Evolutionary conservation across 2,329 filamentous ascomycete genomes (phyloP).

Genomic region (Ophiostoma novo-ulmi): DNA sequence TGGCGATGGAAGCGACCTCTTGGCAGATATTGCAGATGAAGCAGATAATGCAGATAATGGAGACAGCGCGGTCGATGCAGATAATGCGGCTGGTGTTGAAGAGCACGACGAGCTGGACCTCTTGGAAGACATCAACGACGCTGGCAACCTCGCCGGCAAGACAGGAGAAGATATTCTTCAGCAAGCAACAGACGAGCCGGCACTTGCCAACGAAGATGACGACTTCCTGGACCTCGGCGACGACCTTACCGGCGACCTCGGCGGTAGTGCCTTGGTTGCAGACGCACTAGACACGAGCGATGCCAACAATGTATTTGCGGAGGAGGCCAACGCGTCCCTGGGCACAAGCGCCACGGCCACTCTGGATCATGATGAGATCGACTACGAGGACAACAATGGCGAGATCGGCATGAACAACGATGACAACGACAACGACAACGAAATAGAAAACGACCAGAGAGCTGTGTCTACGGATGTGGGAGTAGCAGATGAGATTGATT

Average conservation of each 20-base stretch:
- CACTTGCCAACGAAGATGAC: constrained; percentile 18
- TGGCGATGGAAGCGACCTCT: background rate
- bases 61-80: background rate
- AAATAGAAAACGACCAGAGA: background rate
- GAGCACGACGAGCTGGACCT: constrained; percentile 23
- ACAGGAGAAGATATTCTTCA: constrained; percentile 16
- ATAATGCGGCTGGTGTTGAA: background rate
- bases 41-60: background rate
- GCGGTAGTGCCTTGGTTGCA: background rate
- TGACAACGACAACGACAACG: constrained; percentile 15
- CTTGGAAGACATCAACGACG: constrained; percentile 18
- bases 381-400: constrained; percentile 31
- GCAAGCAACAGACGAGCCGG: constrained; percentile 4
- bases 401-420: background rate
- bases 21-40: constrained; percentile 3
- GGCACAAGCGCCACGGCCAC: constrained; percentile 33
- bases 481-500: constrained; percentile 35
- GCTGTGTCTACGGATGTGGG: background rate
- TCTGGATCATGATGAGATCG: constrained; percentile 38
- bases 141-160: constrained; percentile 6
- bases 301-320: background rate
- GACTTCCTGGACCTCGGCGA: constrained; percentile 26
- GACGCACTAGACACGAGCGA: background rate
- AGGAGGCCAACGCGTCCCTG: constrained; percentile 15
- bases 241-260: constrained; percentile 17